phyloP scores from a whole-genome alignment of 768 basidiomycete species.

The Pleurotus ostreatus region DNA sequence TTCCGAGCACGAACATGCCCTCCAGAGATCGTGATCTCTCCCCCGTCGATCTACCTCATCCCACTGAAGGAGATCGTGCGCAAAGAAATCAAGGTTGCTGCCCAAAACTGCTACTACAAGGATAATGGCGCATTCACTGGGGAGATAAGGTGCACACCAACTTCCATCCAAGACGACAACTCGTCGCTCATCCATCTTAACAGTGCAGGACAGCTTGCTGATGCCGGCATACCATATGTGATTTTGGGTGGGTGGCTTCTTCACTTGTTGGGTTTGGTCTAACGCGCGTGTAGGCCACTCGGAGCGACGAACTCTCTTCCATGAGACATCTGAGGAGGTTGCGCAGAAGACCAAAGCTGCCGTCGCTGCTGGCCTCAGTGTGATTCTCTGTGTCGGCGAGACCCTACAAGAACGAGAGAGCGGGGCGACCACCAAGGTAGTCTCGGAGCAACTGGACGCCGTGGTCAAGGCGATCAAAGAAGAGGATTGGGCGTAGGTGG shows the following conservation, averaged over 20 bases:
- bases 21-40: constrained; percentile 57
- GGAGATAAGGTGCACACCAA: constrained; percentile 74
- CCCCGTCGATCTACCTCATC: constrained; percentile 86
- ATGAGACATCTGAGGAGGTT: constrained; percentile 79
- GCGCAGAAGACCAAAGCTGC: constrained; percentile 87
- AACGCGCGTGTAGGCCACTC: constrained; percentile 67
- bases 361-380: constrained; percentile 67
- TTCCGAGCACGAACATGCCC: not conserved
- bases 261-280: not conserved
- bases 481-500: constrained; percentile 74
- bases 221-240: constrained; percentile 86
- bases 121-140: constrained; percentile 91
- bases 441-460: constrained; percentile 77
- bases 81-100: constrained; percentile 73
- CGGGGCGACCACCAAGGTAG: constrained; percentile 71
- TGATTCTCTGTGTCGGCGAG: constrained; percentile 97
- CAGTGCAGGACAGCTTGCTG: constrained; percentile 80
- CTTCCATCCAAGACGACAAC: constrained; percentile 1
- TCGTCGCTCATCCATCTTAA: not conserved
- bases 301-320: constrained; percentile 90
- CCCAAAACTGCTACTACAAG: constrained; percentile 90
- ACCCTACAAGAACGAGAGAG: constrained; percentile 85
- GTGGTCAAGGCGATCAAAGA: constrained; percentile 60
- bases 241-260: constrained; percentile 63
- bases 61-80: constrained; percentile 58